phyloP scores from a whole-genome alignment of 2,329 filamentous ascomycete species.

The Chaetothyriales sp. region DNA sequence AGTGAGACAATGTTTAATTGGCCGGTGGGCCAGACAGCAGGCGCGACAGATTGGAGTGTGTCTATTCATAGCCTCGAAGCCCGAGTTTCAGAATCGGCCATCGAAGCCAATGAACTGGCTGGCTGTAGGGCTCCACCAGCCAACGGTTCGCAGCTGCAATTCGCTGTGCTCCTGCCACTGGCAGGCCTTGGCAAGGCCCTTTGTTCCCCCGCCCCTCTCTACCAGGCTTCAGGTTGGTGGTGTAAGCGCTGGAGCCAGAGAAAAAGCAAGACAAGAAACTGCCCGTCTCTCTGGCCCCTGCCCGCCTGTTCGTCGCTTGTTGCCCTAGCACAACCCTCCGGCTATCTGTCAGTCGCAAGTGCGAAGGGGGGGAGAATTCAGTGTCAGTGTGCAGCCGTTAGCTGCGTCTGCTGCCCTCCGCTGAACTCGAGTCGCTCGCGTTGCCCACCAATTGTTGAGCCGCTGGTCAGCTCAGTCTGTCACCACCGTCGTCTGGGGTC shows the following conservation, averaged over 20 bases:
- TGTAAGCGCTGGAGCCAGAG: neutral
- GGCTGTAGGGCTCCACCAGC: neutral
- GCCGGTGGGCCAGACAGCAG: neutral
- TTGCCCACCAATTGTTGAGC: neutral
- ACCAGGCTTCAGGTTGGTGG: neutral
- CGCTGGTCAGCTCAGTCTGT: neutral
- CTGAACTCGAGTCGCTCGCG: neutral
- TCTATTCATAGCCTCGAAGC: neutral
- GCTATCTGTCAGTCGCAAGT: neutral
- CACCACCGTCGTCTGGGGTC: neutral
- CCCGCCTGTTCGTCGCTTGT: neutral
- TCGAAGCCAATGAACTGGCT: neutral
- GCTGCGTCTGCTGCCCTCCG: neutral
- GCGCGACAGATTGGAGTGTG: neutral
- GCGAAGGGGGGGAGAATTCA: neutral
- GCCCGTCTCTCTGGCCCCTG: too few relatives aligned
- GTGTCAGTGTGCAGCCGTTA: neutral
- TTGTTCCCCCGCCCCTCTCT: neutral
- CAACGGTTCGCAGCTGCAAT: neutral
- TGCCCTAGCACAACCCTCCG: neutral
- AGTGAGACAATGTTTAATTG: neutral
- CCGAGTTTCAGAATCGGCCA: neutral
- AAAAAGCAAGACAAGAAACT: neutral
- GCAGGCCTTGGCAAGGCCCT: neutral
- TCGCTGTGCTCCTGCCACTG: neutral